phyloP scores from a whole-genome alignment of 495 filamentous ascomycete genomes.

The Glonium stellatum region DNA sequence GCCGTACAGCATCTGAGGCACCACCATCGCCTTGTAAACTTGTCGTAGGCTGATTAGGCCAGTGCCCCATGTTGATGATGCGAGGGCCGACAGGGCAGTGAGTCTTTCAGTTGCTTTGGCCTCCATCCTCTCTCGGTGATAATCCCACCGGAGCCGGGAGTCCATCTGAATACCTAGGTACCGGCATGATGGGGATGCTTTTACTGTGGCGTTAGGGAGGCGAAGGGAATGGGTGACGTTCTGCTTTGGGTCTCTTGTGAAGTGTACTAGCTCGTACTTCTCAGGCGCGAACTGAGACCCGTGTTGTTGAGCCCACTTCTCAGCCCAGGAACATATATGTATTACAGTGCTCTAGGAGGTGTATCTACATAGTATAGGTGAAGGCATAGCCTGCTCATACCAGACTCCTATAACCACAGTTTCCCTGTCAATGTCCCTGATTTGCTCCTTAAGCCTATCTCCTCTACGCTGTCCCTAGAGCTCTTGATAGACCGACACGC shows the following conservation, averaged over 20 bases:
- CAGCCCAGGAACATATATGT: too few species aligned
- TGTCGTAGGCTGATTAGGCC: background rate
- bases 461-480: background rate
- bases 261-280: too few species aligned
- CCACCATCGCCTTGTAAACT: background rate
- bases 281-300: too few species aligned
- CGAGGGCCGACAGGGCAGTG: background rate
- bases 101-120: background rate
- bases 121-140: background rate
- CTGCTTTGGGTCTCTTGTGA: too few species aligned
- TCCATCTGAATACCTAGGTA: background rate
- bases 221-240: too few species aligned
- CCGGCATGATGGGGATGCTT: background rate
- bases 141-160: background rate
- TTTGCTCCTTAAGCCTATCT: conserved; percentile 1
- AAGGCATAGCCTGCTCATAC: too few species aligned
- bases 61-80: background rate
- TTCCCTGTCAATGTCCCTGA: background rate
- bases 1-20: background rate
- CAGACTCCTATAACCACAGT: background rate
- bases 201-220: too few species aligned
- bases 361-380: too few species aligned
- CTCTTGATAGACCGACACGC: background rate
- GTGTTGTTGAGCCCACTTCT: too few species aligned
- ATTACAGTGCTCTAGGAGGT: too few species aligned